These are phyloP conservation scores for Phytopythium mirpurense DNA, from an alignment of 352 stramenopile species.

Conservation along the genomic window DNA sequence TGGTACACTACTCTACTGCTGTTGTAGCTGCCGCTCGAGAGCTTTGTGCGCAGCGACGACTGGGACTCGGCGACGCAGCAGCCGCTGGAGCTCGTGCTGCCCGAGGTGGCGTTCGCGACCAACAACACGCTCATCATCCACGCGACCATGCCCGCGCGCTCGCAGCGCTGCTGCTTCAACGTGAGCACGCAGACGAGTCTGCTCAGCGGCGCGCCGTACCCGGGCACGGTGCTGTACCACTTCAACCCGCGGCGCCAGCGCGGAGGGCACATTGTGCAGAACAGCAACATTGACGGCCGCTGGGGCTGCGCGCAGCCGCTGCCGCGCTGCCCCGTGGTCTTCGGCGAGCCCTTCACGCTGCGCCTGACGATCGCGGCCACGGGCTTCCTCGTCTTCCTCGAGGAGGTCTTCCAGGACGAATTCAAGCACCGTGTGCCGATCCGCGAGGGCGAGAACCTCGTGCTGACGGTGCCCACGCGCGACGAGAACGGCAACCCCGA, in stretches of 20 bases:
- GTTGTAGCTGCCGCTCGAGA: conserved; percentile 59
- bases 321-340: conserved; percentile 56
- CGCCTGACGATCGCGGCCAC: conserved; percentile 61
- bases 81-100: conserved; percentile 59
- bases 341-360: conserved; percentile 75
- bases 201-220: conserved; percentile 61
- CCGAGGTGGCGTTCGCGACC: conserved; percentile 70
- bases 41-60: conserved; percentile 69
- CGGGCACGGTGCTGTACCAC: conserved; percentile 75
- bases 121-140: conserved; percentile 86
- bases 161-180: conserved; percentile 72
- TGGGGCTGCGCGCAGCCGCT: conserved; percentile 71
- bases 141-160: conserved; percentile 55
- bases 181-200: conserved; percentile 68
- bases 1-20: no score
- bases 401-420: conserved; percentile 80
- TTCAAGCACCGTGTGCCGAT: conserved; percentile 85
- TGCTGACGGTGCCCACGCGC: conserved; percentile 65
- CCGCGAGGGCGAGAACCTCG: conserved; percentile 74
- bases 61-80: conserved; percentile 67
- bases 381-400: conserved; percentile 75
- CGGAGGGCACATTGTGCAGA: conserved; percentile 68
- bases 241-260: conserved; percentile 69
- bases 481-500: conserved; percentile 75
- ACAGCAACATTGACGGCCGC: conserved; percentile 77